Conservation (phyloP, 805 yeast genomes). For the Wickerhamiella slavikovae region DNA sequence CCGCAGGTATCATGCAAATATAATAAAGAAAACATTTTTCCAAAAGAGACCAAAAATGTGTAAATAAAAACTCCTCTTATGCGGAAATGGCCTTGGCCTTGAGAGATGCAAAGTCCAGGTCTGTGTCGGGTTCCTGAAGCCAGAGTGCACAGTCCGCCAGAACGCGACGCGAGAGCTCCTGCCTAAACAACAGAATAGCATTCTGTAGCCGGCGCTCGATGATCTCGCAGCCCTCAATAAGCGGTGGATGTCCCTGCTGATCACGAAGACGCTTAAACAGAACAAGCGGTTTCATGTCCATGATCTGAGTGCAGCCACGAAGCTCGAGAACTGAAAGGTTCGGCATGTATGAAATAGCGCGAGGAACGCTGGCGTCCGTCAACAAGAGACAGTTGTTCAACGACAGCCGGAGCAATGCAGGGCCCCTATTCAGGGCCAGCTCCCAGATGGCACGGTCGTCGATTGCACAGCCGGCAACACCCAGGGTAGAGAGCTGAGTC, state of each 20-base stretch:
- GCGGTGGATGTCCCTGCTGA: conserved; percentile 24
- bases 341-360: conserved; percentile 30
- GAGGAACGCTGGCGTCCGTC: conserved; percentile 38
- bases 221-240: conserved; percentile 63
- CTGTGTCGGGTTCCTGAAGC: conserved; percentile 12
- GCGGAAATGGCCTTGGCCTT: too few species aligned
- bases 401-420: conserved; percentile 40
- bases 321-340: conserved; percentile 58
- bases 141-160: conserved; percentile 40
- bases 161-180: conserved; percentile 32
- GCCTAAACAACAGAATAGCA: conserved; percentile 39
- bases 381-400: conserved; percentile 48
- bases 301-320: conserved; percentile 35
- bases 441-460: conserved; percentile 70
- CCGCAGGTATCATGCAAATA: too few species aligned
- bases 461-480: conserved; percentile 73
- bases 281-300: conserved; percentile 43
- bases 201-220: conserved; percentile 37
- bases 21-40: too few species aligned
- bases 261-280: conserved; percentile 31
- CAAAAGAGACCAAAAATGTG: too few species aligned
- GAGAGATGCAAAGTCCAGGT: neutral
- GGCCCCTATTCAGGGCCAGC: conserved; percentile 34
- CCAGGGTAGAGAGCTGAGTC: conserved; percentile 47
- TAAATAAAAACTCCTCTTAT: too few species aligned